Conservation (phyloP, 106 monocot genomes). For the Dendrobium chrysotoxum region DNA sequence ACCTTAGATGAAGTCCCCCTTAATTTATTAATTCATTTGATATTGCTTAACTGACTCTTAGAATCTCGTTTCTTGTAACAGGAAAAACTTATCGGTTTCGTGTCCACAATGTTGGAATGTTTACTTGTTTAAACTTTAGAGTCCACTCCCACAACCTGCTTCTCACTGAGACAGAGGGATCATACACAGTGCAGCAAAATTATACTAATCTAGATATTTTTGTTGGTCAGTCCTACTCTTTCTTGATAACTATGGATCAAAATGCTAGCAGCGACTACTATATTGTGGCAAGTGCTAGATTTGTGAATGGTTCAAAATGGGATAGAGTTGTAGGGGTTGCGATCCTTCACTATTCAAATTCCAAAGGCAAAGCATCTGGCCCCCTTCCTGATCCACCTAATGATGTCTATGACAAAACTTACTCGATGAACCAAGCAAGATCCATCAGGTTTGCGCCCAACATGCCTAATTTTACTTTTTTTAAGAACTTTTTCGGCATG, state of each 20-base stretch:
- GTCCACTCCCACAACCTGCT: conserved; percentile 70
- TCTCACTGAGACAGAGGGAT: conserved; percentile 69
- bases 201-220: conserved; percentile 59
- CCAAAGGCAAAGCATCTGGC: conserved; percentile 35
- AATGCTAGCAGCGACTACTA: conserved; percentile 79
- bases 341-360: conserved; percentile 68
- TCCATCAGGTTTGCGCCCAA: conserved; percentile 19
- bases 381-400: conserved; percentile 37
- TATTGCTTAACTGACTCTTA: not conserved
- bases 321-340: conserved; percentile 62
- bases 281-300: conserved; percentile 68
- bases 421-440: conserved; percentile 39
- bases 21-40: not conserved
- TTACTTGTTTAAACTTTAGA: conserved; percentile 70
- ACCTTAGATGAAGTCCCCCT: no score
- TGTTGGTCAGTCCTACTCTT: conserved; percentile 79
- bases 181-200: conserved; percentile 62
- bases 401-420: conserved; percentile 36
- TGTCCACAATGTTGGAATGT: conserved; percentile 65
- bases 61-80: conserved; percentile 14
- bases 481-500: not conserved
- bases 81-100: conserved; percentile 72
- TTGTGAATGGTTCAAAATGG: conserved; percentile 66
- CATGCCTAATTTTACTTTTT: not conserved
- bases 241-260: conserved; percentile 73